phyloP scores from a whole-genome alignment of 2,329 filamentous ascomycete species.

The Conoideocrella luteorostrata region DNA sequence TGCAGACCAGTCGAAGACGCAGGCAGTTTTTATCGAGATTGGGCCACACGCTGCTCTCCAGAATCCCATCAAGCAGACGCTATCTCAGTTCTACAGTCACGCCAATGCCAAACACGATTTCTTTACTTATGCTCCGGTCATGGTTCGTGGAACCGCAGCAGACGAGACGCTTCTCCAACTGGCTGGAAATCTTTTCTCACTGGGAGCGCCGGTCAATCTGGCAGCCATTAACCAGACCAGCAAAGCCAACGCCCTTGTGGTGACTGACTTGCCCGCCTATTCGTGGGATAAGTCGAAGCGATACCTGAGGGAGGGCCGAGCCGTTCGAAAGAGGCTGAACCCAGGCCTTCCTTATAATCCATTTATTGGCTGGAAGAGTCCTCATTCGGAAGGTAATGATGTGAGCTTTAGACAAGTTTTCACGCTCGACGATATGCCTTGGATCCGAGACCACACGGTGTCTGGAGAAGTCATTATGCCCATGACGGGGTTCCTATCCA shows the following conservation, averaged over 20 bases:
- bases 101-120: conserved; percentile 2
- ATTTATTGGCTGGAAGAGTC: conserved; percentile 19
- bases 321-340: conserved; percentile 18
- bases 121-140: conserved; percentile 10
- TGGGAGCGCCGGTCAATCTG: conserved; percentile 34
- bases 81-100: conserved; percentile 18
- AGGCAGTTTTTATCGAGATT: conserved; percentile 38
- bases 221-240: conserved; percentile 31
- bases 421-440: conserved; percentile 22
- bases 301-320: conserved; percentile 5
- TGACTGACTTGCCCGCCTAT: conserved; percentile 20
- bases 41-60: conserved; percentile 39
- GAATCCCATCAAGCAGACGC: conserved; percentile 38
- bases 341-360: conserved; percentile 22
- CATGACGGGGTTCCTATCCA: conserved; percentile 28
- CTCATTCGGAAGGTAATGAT: conserved; percentile 17
- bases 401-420: conserved; percentile 30
- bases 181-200: conserved; percentile 33
- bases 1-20: too few species aligned
- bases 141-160: conserved; percentile 11
- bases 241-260: conserved; percentile 4
- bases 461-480: conserved; percentile 27
- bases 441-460: conserved; percentile 28
- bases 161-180: conserved; percentile 18
- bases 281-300: conserved; percentile 20